Evolutionary conservation across 1,284 basidiomycete genomes (phyloP), one percentile per base, ranked within the genome.

Genomic region (Hymenochaete sp.): DNA sequence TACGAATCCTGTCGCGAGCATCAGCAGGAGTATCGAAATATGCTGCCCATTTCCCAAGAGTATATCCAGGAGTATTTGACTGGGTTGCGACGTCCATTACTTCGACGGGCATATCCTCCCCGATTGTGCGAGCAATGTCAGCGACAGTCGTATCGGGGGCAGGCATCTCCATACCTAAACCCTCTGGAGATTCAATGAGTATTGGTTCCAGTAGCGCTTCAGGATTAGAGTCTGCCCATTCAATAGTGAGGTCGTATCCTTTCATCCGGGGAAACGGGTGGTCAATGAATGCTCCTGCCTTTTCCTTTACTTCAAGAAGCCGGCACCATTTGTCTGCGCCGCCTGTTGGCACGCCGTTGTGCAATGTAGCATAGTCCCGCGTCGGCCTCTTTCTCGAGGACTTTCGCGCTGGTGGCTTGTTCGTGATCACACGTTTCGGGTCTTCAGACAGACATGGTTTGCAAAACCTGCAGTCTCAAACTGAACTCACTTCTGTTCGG

Each of bases 81-180:
- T 93, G 91, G 0, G 86, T 77, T 14, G 83, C 79, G 42, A 92
- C 87, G 62, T 93, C 89, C 55, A 95, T 93, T 22, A 96, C 92
- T 63, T 93, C 90, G 7, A 95, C 73, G 1, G 85, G 77, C 2
- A 71, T 75, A 48, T 88, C 75, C 33, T 75, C 75, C 2, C 92
- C 93, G 32, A 97, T 75, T 18, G 82, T 67, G 45, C 82, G 68
- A 0, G 85, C 89, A 1, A 98, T 81, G 56, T 93, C 82, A 39
- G 77, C 70, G 29, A 93, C 82, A 1, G 76, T 80, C 48, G 88
- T 78, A 38, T 73, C 68, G 4, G 62, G 52, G 1, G 70, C 62
- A 0, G 90, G 90, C 82, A 93, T 91, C 56, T 77, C 79, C 84
- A 93, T 87, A 14, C 83, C 87, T 22, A 91, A 63, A 4, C 88